These are phyloP conservation scores for Wickerhamomyces sydowiorum DNA, from an alignment of 805 yeast genomes.

Conservation along the genomic window DNA sequence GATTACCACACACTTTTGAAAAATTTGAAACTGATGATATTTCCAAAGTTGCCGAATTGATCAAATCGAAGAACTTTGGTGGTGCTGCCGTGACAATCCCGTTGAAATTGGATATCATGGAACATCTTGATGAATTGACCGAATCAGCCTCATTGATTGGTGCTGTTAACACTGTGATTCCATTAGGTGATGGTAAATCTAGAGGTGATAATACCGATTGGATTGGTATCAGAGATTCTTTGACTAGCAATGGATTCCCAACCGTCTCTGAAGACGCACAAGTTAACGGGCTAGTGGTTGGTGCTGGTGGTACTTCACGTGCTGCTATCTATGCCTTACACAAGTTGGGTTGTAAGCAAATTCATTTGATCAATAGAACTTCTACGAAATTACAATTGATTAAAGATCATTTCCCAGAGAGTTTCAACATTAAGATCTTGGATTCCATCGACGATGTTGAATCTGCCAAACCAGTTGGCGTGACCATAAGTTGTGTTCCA, in stretches of 20 bases:
- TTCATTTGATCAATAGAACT: conserved; percentile 81
- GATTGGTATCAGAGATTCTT: conserved; percentile 77
- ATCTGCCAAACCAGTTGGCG: conserved; percentile 36
- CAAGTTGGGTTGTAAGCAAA: conserved; percentile 67
- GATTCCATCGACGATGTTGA: conserved; percentile 41
- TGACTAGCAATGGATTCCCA: conserved; percentile 57
- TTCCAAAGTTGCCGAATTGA: conserved; percentile 46
- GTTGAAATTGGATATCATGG: conserved; percentile 73
- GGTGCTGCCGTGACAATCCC: conserved; percentile 98
- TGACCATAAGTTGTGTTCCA: conserved; percentile 78
- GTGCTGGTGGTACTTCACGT: conserved; percentile 97
- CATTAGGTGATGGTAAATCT: conserved; percentile 41
- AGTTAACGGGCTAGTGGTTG: conserved; percentile 72
- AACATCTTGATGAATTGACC: conserved; percentile 56
- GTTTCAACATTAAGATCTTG: conserved; percentile 53
- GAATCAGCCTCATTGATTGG: conserved; percentile 83
- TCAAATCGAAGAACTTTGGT: conserved; percentile 56
- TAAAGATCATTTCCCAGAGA: conserved; percentile 51
- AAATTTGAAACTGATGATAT: conserved; percentile 66
- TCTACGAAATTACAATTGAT: conserved; percentile 55
- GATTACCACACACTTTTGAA: conserved; percentile 69
- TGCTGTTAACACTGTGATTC: conserved; percentile 85
- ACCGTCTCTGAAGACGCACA: conserved; percentile 19
- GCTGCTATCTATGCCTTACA: conserved; percentile 89
- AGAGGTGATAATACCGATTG: conserved; percentile 94